Conservation (phyloP, 495 filamentous ascomycete species). For the Gamarada debralockiae region DNA sequence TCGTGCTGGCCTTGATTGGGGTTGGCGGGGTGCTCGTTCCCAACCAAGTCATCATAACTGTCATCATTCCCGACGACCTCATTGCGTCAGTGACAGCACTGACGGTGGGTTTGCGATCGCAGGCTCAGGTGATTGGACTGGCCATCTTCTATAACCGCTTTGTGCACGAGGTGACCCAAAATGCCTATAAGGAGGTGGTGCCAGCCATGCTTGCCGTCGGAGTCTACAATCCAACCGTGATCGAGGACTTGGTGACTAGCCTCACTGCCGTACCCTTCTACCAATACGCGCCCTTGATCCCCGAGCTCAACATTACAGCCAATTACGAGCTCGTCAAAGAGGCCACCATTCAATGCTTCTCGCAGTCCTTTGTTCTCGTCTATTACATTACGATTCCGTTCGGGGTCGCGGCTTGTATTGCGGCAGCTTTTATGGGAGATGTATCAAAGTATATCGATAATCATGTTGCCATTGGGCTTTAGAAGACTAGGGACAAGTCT, state of each 20-base stretch:
- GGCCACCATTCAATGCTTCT: not conserved
- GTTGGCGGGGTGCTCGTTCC: not conserved
- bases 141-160: not conserved
- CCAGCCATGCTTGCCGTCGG: not conserved
- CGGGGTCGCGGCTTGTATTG: slow-evolving; percentile 24
- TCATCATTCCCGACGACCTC: not conserved
- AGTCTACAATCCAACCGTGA: not conserved
- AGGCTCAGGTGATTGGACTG: not conserved
- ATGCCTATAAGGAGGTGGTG: not conserved
- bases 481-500: too few species aligned
- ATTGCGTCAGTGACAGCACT: not conserved
- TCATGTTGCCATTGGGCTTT: slow-evolving; percentile 28
- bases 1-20: not conserved
- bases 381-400: slow-evolving; percentile 28
- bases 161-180: not conserved
- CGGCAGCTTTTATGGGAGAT: slow-evolving; percentile 22
- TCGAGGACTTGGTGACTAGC: not conserved
- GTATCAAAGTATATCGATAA: slow-evolving; percentile 26
- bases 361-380: not conserved
- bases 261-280: not conserved
- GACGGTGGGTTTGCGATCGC: not conserved
- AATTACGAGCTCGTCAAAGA: not conserved
- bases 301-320: not conserved
- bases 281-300: not conserved
- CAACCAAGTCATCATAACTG: not conserved